Percentiles rank a stretch among this genome's conserved stretches.
These are phyloP conservation scores for Escallonia herrerae DNA, from an alignment of 129 eudicot species.

Conservation along the genomic window DNA sequence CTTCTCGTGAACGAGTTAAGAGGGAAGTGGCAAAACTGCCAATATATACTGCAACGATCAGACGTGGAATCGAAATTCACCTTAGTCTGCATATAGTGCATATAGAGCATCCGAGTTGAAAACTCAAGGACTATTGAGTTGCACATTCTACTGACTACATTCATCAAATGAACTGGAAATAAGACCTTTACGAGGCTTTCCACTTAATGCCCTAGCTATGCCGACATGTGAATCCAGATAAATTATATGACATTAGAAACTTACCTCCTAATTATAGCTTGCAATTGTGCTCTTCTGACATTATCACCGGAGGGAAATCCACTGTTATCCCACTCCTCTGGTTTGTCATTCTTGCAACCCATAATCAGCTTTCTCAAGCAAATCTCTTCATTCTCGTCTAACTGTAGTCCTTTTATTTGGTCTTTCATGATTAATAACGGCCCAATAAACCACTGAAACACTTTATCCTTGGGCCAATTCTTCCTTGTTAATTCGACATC, in stretches of 20 bases:
- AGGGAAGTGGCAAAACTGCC: no score
- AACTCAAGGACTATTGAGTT: no score
- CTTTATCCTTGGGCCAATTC: constrained; percentile 66
- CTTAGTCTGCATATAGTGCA: no score
- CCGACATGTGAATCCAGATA: no score
- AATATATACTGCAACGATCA: no score
- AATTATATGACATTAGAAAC: neutral
- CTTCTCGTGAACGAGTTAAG: no score
- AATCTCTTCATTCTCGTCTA: constrained; percentile 50
- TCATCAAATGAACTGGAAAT: no score
- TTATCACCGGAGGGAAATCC: constrained; percentile 64
- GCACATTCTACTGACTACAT: no score
- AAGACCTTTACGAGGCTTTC: no score
- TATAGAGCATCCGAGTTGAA: no score
- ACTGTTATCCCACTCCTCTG: constrained; percentile 73
- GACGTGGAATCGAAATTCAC: no score
- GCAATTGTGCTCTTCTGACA: constrained; percentile 81
- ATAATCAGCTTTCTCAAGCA: constrained; percentile 58
- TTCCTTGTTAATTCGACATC: constrained; percentile 48
- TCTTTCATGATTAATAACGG: constrained; percentile 86
- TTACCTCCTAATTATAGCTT: constrained; percentile 82
- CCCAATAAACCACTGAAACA: constrained; percentile 79
- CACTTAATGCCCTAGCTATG: no score
- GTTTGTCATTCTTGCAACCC: constrained; percentile 53
- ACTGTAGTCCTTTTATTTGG: constrained; percentile 60